Evolutionary conservation across 1,284 basidiomycete genomes (phyloP).

Genomic region (Ganoderma resinaceum): DNA sequence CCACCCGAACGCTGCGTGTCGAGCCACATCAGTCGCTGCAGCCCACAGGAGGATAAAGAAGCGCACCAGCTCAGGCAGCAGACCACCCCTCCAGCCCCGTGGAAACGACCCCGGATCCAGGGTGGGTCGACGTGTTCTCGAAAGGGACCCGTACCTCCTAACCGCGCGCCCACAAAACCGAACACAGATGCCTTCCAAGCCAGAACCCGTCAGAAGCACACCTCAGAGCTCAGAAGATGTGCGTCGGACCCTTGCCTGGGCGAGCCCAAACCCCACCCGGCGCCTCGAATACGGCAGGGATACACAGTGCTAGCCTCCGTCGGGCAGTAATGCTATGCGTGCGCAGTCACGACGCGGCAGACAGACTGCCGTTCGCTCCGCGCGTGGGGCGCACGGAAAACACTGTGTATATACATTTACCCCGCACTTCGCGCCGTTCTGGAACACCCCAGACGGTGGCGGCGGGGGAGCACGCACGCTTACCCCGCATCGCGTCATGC

Average conservation of each 20-base stretch:
- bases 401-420: neutral
- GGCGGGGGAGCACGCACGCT: neutral
- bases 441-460: neutral
- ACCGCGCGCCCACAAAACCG: neutral
- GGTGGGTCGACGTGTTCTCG: neutral
- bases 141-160: neutral
- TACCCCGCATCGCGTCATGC: slow-evolving; percentile 5
- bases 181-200: neutral
- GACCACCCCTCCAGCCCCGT: too few relatives aligned
- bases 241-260: neutral
- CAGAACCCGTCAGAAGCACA: slow-evolving; percentile 1
- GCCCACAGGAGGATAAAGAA: neutral
- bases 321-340: neutral
- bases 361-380: neutral
- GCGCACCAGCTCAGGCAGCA: neutral
- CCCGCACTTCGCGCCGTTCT: slow-evolving; percentile 10
- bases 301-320: neutral
- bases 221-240: neutral
- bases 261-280: neutral
- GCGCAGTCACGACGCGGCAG: neutral
- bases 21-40: neutral
- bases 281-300: neutral
- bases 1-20: neutral
- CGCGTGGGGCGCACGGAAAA: neutral
- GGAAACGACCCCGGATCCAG: neutral